phyloP scores from a whole-genome alignment of 192 early-diverging fungal species.

The Backusella macrospora region DNA sequence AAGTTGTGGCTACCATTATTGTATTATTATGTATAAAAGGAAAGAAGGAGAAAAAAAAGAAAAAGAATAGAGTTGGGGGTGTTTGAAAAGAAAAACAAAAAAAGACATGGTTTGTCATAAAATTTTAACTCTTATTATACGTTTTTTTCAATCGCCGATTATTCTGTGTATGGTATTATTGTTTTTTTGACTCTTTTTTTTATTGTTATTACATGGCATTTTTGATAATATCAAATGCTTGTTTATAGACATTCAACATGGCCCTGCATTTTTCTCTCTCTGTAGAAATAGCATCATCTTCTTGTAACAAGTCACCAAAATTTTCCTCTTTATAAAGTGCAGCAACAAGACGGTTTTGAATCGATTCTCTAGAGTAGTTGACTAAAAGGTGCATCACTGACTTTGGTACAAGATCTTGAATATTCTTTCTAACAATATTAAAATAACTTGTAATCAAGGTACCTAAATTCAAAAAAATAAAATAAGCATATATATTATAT shows the following conservation, averaged over 20 bases:
- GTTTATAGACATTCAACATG: constrained; percentile 78
- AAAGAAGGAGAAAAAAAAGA: background rate
- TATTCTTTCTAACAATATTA: constrained; percentile 76
- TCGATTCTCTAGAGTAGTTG: constrained; percentile 70
- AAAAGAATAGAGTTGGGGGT: background rate
- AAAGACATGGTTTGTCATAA: background rate
- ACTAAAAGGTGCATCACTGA: constrained; percentile 83
- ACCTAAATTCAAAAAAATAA: background rate
- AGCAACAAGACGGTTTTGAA: constrained; percentile 78
- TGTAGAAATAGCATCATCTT: constrained; percentile 70
- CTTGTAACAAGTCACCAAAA: constrained; percentile 71
- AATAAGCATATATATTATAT: background rate
- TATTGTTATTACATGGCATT: constrained; percentile 6
- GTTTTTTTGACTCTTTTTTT: background rate
- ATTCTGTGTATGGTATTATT: background rate
- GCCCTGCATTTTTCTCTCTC: constrained; percentile 77
- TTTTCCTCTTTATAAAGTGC: constrained; percentile 73
- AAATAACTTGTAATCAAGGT: constrained; percentile 81
- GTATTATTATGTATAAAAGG: background rate
- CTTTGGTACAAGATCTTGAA: constrained; percentile 82
- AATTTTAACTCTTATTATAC: background rate
- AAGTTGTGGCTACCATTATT: background rate
- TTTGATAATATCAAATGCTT: constrained; percentile 73
- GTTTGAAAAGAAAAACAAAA: background rate
- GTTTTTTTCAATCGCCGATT: background rate